Base-by-base conservation (phyloP, 1,284 basidiomycete genomes). In the Sporisorium exsertum region DNA sequence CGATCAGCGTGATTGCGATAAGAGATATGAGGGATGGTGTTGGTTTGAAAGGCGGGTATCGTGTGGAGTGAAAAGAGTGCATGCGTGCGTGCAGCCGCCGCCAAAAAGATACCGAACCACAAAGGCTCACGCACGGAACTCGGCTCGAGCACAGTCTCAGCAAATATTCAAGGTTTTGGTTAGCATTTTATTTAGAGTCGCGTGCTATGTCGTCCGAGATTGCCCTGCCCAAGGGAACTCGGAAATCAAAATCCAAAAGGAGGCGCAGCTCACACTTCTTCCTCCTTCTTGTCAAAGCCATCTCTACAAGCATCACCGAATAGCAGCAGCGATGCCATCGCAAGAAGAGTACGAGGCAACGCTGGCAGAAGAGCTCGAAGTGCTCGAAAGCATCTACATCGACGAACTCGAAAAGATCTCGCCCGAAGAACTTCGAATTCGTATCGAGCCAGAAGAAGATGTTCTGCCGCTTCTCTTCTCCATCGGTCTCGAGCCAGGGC, bases 331-430 rank as follows among this genome's bases (percentile, higher is more conserved):
- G 27, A 81, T 81, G 80, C 73, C 78, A 46, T 72, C 80, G 16
- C 54, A 71, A 29, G 83, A 84, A 45, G 87, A 88, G 64, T 85
- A 87, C 79, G 82, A 86, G 77, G 87, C 88, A 49, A 87, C 87
- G 16, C 81, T 89, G 33, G 86, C 87, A 18, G 94, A 96, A 87
- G 94, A 97, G 87, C 91, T 95, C 79, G 94, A 97, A 90, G 94
- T 95, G 80, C 90, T 98, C 78, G 94, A 96, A 88, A 92, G 94
- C 24, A 98, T 98, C 86, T 98, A 96, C 86, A 92, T 95, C 10
- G 92, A 94, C 80, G 95, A 98, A 87, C 88, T 97, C 70, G 91
- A 92, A 97, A 96, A 92, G 88, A 85, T 92, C 83, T 93, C 92
- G 69, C 91, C 94, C 82, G 91, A 90, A 77, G 89, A 92, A 80